Conservation (phyloP, 2,329 filamentous ascomycete genomes). For the Penicillium sclerotiorum region DNA sequence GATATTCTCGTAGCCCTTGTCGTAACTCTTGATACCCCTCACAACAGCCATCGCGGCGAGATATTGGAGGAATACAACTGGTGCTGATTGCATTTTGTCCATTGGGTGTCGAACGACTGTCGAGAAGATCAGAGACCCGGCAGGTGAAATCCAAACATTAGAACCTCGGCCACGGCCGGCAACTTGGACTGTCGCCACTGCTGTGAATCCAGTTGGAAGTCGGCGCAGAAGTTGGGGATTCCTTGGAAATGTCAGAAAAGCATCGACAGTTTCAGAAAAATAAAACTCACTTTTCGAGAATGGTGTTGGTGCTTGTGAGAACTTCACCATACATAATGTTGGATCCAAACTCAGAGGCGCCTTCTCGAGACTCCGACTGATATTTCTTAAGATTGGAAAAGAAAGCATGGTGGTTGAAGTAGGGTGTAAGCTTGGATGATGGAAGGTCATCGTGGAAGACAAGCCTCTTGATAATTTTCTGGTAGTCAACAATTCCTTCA, state of each 20-base stretch:
- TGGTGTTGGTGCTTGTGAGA: slow-evolving; percentile 88
- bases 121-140: slow-evolving; percentile 84
- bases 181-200: slow-evolving; percentile 83
- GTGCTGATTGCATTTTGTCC: slow-evolving; percentile 69
- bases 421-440: slow-evolving; percentile 72
- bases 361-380: slow-evolving; percentile 59
- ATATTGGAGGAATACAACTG: slow-evolving; percentile 93
- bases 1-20: slow-evolving; percentile 70
- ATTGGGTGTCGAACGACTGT: slow-evolving; percentile 83
- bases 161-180: slow-evolving; percentile 84
- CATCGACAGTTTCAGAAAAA: background rate
- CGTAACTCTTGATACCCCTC: slow-evolving; percentile 79
- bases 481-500: slow-evolving; percentile 73
- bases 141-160: slow-evolving; percentile 93
- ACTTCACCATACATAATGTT: slow-evolving; percentile 86
- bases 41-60: slow-evolving; percentile 85
- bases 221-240: slow-evolving; percentile 76
- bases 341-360: slow-evolving; percentile 70
- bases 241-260: slow-evolving; percentile 44
- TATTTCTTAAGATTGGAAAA: slow-evolving; percentile 73
- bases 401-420: slow-evolving; percentile 81
- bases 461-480: slow-evolving; percentile 71
- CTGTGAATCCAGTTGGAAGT: slow-evolving; percentile 83
- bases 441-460: slow-evolving; percentile 74
- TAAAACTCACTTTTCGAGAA: slow-evolving; percentile 75